Percentiles rank a stretch among this genome's conserved stretches.
Evolutionary conservation across 2,329 filamentous ascomycete species (phyloP).

Genomic region (Verticillium nonalfalfae): DNA sequence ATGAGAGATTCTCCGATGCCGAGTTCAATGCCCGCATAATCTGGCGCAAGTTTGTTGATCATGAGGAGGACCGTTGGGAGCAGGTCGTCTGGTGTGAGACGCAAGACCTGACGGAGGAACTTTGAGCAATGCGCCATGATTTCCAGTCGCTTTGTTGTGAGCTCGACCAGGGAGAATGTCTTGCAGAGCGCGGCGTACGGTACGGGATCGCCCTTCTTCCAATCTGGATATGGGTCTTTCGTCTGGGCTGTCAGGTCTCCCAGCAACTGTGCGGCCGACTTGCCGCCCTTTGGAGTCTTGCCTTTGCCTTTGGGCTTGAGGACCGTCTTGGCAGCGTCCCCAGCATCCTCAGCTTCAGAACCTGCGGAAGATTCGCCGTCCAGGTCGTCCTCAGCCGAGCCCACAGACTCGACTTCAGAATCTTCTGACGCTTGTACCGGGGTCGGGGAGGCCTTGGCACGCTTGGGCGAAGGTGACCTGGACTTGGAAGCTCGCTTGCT

Average conservation of each 20-base stretch:
- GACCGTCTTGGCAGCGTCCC: slow-evolving; percentile 62
- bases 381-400: slow-evolving; percentile 29
- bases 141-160: slow-evolving; percentile 84
- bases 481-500: slow-evolving; percentile 15
- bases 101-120: slow-evolving; percentile 90
- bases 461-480: slow-evolving; percentile 6
- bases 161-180: slow-evolving; percentile 90
- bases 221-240: slow-evolving; percentile 89
- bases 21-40: slow-evolving; percentile 92
- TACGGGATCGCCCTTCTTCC: slow-evolving; percentile 81
- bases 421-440: slow-evolving; percentile 4
- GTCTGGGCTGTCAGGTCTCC: slow-evolving; percentile 32
- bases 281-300: slow-evolving; percentile 52
- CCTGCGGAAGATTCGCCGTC: slow-evolving; percentile 35
- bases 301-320: slow-evolving; percentile 81
- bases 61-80: slow-evolving; percentile 86
- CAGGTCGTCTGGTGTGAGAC: slow-evolving; percentile 81
- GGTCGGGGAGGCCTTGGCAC: not conserved
- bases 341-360: slow-evolving; percentile 43
- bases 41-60: slow-evolving; percentile 96
- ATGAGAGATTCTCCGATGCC: slow-evolving; percentile 98
- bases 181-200: slow-evolving; percentile 92
- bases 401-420: slow-evolving; percentile 16
- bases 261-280: not conserved
- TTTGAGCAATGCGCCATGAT: slow-evolving; percentile 86